Evolutionary conservation across 1,284 basidiomycete species (phyloP).

Genomic region (Rhodotorula sp.): DNA sequence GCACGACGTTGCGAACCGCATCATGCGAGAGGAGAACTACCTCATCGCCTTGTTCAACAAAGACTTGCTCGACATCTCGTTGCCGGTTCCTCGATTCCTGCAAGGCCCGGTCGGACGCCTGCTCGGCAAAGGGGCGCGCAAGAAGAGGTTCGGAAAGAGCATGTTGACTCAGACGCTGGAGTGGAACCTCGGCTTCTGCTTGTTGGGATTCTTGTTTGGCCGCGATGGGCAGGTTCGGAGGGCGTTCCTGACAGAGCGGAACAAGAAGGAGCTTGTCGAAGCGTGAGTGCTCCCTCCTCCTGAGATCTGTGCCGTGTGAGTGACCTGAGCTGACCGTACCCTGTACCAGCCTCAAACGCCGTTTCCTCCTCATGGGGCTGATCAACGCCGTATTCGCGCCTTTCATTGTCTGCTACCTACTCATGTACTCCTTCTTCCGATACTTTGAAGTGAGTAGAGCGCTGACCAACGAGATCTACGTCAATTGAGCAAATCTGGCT

Average conservation of each 20-base stretch:
- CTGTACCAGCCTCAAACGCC: conserved; percentile 63
- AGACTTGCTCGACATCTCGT: conserved; percentile 80
- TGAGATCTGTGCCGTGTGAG: neutral
- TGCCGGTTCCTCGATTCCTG: conserved; percentile 63
- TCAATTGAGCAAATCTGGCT: neutral
- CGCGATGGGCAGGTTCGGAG: conserved; percentile 79
- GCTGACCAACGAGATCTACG: too few species aligned
- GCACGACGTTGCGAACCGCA: conserved; percentile 92
- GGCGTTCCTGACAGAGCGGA: conserved; percentile 81
- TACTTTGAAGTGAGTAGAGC: conserved; percentile 81
- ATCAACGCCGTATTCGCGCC: conserved; percentile 93
- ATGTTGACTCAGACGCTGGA: conserved; percentile 85
- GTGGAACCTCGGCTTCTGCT: conserved; percentile 92
- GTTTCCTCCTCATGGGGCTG: conserved; percentile 94
- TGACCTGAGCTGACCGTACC: neutral
- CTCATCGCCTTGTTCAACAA: conserved; percentile 97
- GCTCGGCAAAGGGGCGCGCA: conserved; percentile 49
- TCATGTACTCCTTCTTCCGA: conserved; percentile 98
- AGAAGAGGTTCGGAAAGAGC: conserved; percentile 60
- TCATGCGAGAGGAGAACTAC: conserved; percentile 97
- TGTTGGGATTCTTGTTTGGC: conserved; percentile 93
- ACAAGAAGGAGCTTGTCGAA: conserved; percentile 71
- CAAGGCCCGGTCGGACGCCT: conserved; percentile 39
- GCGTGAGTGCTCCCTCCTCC: conserved; percentile 59
- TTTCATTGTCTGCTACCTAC: conserved; percentile 92